Base-by-base conservation (phyloP, 257 asterid genomes). In the Petunia secreta region DNA sequence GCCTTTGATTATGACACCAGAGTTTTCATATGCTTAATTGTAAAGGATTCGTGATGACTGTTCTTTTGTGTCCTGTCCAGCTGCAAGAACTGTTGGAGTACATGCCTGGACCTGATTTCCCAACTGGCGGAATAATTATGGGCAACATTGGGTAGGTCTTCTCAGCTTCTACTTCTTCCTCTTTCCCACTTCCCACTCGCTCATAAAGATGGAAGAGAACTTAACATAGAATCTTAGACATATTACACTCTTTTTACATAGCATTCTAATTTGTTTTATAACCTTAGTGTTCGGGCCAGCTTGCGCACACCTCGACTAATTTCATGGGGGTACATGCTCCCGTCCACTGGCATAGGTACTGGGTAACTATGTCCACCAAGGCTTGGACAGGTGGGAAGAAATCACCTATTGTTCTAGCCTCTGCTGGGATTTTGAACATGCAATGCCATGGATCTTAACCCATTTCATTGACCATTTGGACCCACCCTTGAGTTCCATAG, bases 21-120 rank as follows among this genome's bases (percentile, higher is more conserved):
- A 50, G 13, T 40, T 50, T 34, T 50, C 46, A 65, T 34, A 73
- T 50, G 50, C 46, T 50, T 50, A 50, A 73, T 50, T 34, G 36
- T 34, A 55, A 50, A 13, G 50, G 50, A 44, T 3, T 39, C 48
- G 34, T 36, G 44, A 71, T 34, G 60, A 34, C 60, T 11, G 34
- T 52, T 38, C n/a, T 73, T 13, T 48, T 73, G 77, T 73, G 11
- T 73, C 43, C 9, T 34, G 3, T 63, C 80, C 84, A 96, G 98
- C 88, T 96, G 85, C 99, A 96, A 90, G 98, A 96, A 85, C 85
- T 96, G 87, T 92, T 96, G 65, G 99, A 96, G 81, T 89, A 92
- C 91, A 92, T 96, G 98, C 99, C 98, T 34, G 99, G 98, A 78
- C 99, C 99, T 59, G 99, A 96, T 87, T 96, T 96, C 84, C 99